A percentile compares a stretch with the other conserved stretches of the same genome.
These are phyloP conservation scores for Ceratocystiopsis sp. DNA, from an alignment of 2,329 filamentous ascomycete species.

Conservation along the genomic window DNA sequence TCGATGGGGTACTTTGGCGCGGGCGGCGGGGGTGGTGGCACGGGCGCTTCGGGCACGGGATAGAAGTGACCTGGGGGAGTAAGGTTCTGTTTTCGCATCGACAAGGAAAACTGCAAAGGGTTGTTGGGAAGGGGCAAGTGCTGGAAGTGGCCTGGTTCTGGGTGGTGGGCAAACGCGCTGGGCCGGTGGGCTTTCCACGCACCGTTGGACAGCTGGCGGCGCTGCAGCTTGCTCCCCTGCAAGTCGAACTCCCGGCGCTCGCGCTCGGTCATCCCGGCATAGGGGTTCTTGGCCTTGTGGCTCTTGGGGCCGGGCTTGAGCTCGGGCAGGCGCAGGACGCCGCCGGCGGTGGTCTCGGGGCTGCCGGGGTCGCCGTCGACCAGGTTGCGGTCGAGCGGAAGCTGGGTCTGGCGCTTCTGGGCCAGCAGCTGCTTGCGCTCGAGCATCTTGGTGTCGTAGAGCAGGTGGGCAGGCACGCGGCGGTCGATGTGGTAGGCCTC, in stretches of 20 bases:
- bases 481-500: constrained; percentile 71
- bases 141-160: constrained; percentile 20
- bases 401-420: constrained; percentile 38
- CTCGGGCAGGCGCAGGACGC: constrained; percentile 47
- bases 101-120: constrained; percentile 27
- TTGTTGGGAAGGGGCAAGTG: constrained; percentile 26
- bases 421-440: constrained; percentile 59
- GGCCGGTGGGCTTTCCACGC: constrained; percentile 13
- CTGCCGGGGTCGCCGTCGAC: constrained; percentile 21
- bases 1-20: constrained; percentile 91
- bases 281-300: constrained; percentile 35
- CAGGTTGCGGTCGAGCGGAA: constrained; percentile 25
- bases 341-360: constrained; percentile 18
- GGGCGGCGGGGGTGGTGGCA: constrained; percentile 44
- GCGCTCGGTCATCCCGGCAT: too few species aligned
- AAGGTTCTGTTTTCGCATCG: constrained; percentile 16
- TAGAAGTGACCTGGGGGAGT: constrained; percentile 20
- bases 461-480: constrained; percentile 67
- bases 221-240: constrained; percentile 27
- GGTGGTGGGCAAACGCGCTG: constrained; percentile 10
- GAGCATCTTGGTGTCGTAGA: constrained; percentile 61
- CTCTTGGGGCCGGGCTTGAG: constrained; percentile 58
- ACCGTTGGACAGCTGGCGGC: constrained; percentile 15
- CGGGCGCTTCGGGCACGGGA: constrained; percentile 22
- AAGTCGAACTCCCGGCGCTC: constrained; percentile 4